Evolutionary conservation across 257 asterid genomes (phyloP), one percentile per base, ranked within the genome.

Genomic region (Scutellaria baicalensis): DNA sequence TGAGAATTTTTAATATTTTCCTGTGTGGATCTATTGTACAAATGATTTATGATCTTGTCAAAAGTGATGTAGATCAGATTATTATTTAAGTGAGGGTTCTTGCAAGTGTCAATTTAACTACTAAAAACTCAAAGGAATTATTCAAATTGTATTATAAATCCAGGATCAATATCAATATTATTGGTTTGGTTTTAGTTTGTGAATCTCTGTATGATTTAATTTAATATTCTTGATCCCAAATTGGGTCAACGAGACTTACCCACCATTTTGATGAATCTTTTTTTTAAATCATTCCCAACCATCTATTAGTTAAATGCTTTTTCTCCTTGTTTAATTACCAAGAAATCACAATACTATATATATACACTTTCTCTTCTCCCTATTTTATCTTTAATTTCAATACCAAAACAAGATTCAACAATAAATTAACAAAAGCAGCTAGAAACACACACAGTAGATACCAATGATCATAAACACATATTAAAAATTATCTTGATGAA

Each of bases 401-500:
- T 27, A 27, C 33, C 33, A 27, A 27, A 27, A 27, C 1, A 50
- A 51, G 8, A 36, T 8, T 1, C 27, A 12, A n/a, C n/a, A n/a
- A n/a, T n/a, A 49, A 14, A 4, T 3, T 21, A 56, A 9, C 8
- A 23, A 13, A 12, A 52, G 12, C n/a, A n/a, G n/a, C n/a, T 2
- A 31, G 5, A n/a, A 6, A 14, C n/a, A n/a, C n/a, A n/a, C n/a
- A n/a, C n/a, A n/a, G n/a, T n/a, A n/a, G n/a, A n/a, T n/a, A n/a
- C n/a, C n/a, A n/a, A n/a, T n/a, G n/a, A n/a, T n/a, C n/a, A n/a
- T n/a, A n/a, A n/a, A n/a, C 48, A 60, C 9, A 20, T 67, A 35
- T 40, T 3, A 16, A 69, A 78, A 70, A 21, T 68, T 64, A 69
- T 78, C 70, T 58, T 76, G 11, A 65, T 39, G 76, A 58, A 69